Evolutionary conservation across 2,329 filamentous ascomycete genomes (phyloP).

Genomic region (Colletotrichum spaethianum): DNA sequence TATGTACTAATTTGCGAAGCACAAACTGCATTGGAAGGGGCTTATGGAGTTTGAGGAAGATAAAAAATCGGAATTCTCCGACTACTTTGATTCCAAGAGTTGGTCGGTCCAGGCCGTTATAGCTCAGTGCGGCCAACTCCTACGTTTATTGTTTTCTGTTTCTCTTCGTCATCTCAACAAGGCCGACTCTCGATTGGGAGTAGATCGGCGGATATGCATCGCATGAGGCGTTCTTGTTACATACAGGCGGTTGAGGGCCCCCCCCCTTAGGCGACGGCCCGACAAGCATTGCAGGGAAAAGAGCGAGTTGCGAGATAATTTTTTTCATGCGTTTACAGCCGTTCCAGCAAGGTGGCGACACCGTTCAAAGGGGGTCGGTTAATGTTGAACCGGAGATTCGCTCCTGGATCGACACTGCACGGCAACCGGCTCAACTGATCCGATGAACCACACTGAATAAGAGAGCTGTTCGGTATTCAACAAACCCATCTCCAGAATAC

Average conservation of each 20-base stretch:
- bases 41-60: conserved; percentile 35
- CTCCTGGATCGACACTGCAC: neutral
- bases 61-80: conserved; percentile 19
- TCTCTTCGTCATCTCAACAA: conserved; percentile 9
- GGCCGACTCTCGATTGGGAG: neutral
- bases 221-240: conserved; percentile 37
- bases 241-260: conserved; percentile 21
- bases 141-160: conserved; percentile 10
- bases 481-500: neutral
- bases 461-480: neutral
- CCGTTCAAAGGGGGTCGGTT: neutral
- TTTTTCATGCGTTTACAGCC: neutral
- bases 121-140: neutral
- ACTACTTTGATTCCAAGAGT: conserved; percentile 13
- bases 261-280: conserved; percentile 12
- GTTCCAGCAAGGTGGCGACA: conserved; percentile 2
- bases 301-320: conserved; percentile 8
- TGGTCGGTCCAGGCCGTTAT: conserved; percentile 1
- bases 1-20: conserved; percentile 38
- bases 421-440: conserved; percentile 9
- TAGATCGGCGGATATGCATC: conserved; percentile 32
- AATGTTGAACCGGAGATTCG: neutral
- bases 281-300: conserved; percentile 23
- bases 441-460: conserved; percentile 11
- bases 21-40: conserved; percentile 37